Evolutionary conservation across 1,284 basidiomycete species (phyloP), one percentile per base, ranked within the genome.

Genomic region (Hymenochaete sp.): DNA sequence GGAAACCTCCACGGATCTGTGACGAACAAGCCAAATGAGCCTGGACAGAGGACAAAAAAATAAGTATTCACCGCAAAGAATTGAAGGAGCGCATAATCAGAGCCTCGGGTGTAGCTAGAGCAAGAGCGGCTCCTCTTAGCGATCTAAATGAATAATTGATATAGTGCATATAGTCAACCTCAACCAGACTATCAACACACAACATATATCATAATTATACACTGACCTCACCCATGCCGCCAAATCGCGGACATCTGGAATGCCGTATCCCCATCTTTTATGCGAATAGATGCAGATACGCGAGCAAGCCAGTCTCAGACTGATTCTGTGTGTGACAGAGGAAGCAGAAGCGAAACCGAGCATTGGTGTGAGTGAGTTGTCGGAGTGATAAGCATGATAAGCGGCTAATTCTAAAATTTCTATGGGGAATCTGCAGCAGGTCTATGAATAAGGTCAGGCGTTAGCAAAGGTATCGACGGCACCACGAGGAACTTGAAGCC

Each of bases 281-380:
- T 28, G 24, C 10, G 37, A 47, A 16, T 42, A 28, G 29, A 51
- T 42, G 26, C 37, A 42, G 14, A 51, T 31, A 18, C 44, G 45
- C 19, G 41, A n/a, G 37, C 21, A 47, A 33, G 37, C 41, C 18
- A 32, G 41, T 10, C 45, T 39, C 11, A 51, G 45, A 18, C 45
- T 45, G 16, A 51, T 47, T 21, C 42, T 36, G 24, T 45, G 39
- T 14, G 47, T 47, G 21, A 45, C 45, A 36, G 29, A 45, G 7
- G 45, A 47, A 36, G 49, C 45, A 26, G 45, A 38, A 10, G 49
- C 45, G n/a, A 51, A 51, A 33, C 49, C 49, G 37, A 42, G 35
- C 24, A 51, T 44, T 29, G 45, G 28, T 7, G 40, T 24, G 26
- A 47, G 47, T n/a, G 41, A 40, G 26, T 18, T 37, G 10, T 40